Evolutionary conservation across 306 rosid genomes (phyloP).

Genomic region (Casuarina cunninghamiana): DNA sequence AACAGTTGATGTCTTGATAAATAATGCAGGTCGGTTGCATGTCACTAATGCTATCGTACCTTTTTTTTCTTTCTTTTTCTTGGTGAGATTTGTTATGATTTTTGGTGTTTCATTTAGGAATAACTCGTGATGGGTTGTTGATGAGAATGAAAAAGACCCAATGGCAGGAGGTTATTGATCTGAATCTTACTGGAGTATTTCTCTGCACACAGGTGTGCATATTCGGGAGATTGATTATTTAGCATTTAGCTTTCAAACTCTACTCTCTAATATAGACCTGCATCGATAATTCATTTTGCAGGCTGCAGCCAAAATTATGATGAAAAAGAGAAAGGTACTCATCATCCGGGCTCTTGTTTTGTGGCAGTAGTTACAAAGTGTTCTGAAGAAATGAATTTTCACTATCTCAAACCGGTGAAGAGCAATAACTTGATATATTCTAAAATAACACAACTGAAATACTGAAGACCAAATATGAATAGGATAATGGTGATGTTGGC

Average conservation of each 20-base stretch:
- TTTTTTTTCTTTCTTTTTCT: neutral
- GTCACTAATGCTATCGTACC: neutral
- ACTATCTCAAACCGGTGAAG: neutral
- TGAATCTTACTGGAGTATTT: conserved; percentile 95
- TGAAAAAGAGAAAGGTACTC: conserved; percentile 84
- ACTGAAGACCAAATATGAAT: neutral
- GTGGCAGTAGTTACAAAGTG: neutral
- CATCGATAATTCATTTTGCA: conserved; percentile 30
- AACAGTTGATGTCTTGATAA: conserved; percentile 85
- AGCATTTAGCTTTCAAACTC: neutral
- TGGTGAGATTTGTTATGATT: conserved; percentile 15
- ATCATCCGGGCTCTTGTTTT: neutral
- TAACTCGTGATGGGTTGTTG: conserved; percentile 83
- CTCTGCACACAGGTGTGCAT: conserved; percentile 77
- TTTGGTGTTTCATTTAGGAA: conserved; percentile 54
- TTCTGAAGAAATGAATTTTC: neutral
- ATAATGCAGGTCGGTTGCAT: conserved; percentile 71
- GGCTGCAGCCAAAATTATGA: conserved; percentile 95
- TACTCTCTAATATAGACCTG: neutral
- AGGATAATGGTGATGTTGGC: neutral
- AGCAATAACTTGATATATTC: neutral
- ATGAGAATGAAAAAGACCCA: conserved; percentile 96
- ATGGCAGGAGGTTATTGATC: conserved; percentile 93
- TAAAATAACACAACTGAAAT: neutral
- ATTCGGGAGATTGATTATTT: conserved; percentile 26